Percentiles rank a stretch among this genome's conserved stretches.
phyloP scores from a whole-genome alignment of 345 rosid genomes.

The Murraya paniculata region DNA sequence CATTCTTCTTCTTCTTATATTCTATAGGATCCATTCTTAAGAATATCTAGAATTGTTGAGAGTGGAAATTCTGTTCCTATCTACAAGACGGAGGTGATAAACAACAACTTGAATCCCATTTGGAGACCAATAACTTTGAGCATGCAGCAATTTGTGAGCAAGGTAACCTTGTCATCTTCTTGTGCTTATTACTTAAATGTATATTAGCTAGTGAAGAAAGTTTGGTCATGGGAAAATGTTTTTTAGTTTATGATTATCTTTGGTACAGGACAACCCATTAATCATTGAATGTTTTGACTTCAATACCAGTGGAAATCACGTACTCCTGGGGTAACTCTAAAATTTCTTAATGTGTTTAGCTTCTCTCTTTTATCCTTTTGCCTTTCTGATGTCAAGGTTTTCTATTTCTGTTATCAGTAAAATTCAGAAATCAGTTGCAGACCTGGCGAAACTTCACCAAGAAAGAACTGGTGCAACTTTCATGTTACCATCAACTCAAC shows the following conservation, averaged over 20 bases:
- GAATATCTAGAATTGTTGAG: conserved; percentile 72
- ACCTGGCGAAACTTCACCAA: conserved; percentile 55
- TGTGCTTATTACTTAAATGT: neutral
- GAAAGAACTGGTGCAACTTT: conserved; percentile 52
- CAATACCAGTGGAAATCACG: conserved; percentile 65
- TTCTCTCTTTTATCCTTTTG: neutral
- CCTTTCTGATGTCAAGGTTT: conserved; percentile 1
- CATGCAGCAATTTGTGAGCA: conserved; percentile 84
- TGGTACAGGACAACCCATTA: conserved; percentile 67
- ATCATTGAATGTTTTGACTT: conserved; percentile 84
- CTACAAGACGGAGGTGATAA: conserved; percentile 75
- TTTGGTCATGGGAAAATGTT: neutral
- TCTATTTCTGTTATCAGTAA: conserved; percentile 37
- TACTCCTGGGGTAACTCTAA: conserved; percentile 59
- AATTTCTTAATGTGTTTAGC: neutral
- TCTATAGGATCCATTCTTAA: conserved; percentile 75
- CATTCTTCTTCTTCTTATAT: conserved; percentile 1
- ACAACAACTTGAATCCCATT: conserved; percentile 68
- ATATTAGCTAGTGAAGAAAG: neutral
- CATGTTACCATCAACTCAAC: conserved; percentile 32
- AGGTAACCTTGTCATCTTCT: conserved; percentile 43
- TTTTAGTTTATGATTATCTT: neutral
- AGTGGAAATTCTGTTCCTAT: conserved; percentile 51
- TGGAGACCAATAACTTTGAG: conserved; percentile 66
- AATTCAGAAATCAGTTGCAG: conserved; percentile 66